Evolutionary conservation across 2,329 filamentous ascomycete species (phyloP).

Genomic region (Blastomyces gilchristii): DNA sequence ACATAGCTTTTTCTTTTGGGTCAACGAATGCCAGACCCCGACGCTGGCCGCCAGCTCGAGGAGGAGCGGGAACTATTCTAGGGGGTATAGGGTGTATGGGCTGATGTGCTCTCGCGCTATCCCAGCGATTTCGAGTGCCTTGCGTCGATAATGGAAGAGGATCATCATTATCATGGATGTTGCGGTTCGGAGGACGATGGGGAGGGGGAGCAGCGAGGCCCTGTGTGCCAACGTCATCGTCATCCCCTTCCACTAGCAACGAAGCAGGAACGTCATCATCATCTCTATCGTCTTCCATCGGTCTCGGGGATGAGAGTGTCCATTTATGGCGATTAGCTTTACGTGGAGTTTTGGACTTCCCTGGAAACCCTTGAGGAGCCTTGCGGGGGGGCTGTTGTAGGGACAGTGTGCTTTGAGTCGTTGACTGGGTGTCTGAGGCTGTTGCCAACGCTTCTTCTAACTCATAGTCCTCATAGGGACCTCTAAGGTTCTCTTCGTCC

Average conservation of each 20-base stretch:
- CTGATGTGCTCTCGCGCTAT: conserved; percentile 38
- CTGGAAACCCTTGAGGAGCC: conserved; percentile 12
- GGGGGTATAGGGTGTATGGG: conserved; percentile 20
- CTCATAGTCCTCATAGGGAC: conserved; percentile 46
- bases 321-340: conserved; percentile 18
- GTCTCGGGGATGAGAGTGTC: conserved; percentile 24
- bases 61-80: not conserved
- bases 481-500: conserved; percentile 41
- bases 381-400: conserved; percentile 24
- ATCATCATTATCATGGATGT: conserved; percentile 13
- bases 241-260: conserved; percentile 47
- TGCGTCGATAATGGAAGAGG: conserved; percentile 33
- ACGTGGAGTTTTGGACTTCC: conserved; percentile 11
- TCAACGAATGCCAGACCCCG: conserved; percentile 37
- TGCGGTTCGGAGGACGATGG: conserved; percentile 14
- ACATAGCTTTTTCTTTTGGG: conserved; percentile 70
- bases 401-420: conserved; percentile 35
- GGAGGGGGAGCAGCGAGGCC: conserved; percentile 33
- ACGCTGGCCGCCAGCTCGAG: not conserved
- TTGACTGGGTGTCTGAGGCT: conserved; percentile 39
- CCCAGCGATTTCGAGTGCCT: conserved; percentile 40
- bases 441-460: conserved; percentile 45
- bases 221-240: conserved; percentile 28
- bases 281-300: conserved; percentile 16
- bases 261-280: conserved; percentile 50